Evolutionary conservation across 345 rosid species (phyloP), one percentile per base, ranked within the genome.

Genomic region (Salix viminalis): DNA sequence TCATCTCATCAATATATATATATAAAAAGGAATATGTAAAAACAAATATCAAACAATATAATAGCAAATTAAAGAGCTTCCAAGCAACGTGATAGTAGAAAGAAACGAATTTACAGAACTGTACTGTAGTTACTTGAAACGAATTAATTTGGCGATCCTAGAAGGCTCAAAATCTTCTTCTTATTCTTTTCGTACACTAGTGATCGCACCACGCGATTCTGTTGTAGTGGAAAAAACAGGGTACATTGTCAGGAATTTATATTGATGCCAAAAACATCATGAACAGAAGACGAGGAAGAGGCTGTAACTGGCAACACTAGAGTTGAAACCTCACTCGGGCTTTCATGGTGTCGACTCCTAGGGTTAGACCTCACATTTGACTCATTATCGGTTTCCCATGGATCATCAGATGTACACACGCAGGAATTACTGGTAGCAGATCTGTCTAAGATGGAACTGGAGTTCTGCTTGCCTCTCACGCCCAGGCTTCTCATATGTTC

Each of bases 401-500:
- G 28, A 58, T 58, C 62, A 39, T 39, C 60, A 14, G 46, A 1
- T 13, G 14, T 75, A 50, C 78, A 39, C 62, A 87, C 32, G 24
- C 80, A 81, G 15, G 76, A 68, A 19, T 83, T 71, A 24, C 41
- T 69, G 42, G 71, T 42, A 23, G 80, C 75, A 1, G 8, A 67
- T 67, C 64, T 77, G 46, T 75, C 69, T n/a, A 75, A 65, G 28
- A 68, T 76, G 50, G 89, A 79, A 79, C 75, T 69, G 64, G 79
- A 86, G 9, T 78, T 74, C 52, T 84, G 82, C 62, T 68, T 73
- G 28, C 65, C 68, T 73, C 83, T 78, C 19, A 13, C 39, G 24
- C 48, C 75, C 32, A 67, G 72, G 60, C 78, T 60, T 37, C 70
- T 79, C 41, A 58, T 48, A 34, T 50, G 69, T 62, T 11, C 83